Evolutionary conservation across 768 basidiomycete genomes (phyloP).

Genomic region (Mycena haematopus): DNA sequence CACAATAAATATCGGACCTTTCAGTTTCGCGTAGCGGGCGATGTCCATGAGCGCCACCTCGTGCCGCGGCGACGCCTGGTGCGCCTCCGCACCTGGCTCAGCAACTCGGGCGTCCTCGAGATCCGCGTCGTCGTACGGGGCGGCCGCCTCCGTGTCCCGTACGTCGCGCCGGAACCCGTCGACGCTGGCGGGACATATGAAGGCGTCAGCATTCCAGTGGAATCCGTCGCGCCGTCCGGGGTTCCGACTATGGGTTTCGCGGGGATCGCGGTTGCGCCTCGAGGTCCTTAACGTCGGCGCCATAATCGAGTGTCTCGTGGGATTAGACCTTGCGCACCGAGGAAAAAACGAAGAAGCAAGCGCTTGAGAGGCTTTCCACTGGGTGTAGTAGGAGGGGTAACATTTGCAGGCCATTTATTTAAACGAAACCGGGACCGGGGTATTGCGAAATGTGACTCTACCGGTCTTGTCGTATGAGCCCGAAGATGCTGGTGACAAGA

Average conservation of each 20-base stretch:
- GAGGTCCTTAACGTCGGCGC: too few species aligned
- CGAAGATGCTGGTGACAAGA: too few species aligned
- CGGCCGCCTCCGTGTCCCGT: background rate
- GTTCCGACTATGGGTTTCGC: constrained; percentile 12
- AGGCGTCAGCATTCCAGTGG: constrained; percentile 13
- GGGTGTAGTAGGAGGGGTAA: background rate
- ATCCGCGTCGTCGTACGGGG: background rate
- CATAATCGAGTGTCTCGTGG: background rate
- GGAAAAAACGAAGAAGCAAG: too few species aligned
- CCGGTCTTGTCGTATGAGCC: background rate
- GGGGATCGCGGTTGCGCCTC: too few species aligned
- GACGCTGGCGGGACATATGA: constrained; percentile 21
- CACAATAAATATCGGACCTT: background rate
- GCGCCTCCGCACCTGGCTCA: background rate
- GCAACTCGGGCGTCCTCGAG: background rate
- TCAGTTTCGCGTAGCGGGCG: constrained; percentile 8
- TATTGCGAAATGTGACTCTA: background rate
- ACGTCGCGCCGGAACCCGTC: constrained; percentile 14
- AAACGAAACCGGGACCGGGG: background rate
- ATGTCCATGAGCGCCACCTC: constrained; percentile 17
- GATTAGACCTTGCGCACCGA: background rate
- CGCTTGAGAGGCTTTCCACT: too few species aligned
- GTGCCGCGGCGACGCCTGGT: background rate
- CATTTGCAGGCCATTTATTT: background rate
- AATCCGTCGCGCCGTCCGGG: constrained; percentile 24